Evolutionary conservation across 176 grass and related monocot genomes (phyloP).

Genomic region (Eremochloa ophiuroides): DNA sequence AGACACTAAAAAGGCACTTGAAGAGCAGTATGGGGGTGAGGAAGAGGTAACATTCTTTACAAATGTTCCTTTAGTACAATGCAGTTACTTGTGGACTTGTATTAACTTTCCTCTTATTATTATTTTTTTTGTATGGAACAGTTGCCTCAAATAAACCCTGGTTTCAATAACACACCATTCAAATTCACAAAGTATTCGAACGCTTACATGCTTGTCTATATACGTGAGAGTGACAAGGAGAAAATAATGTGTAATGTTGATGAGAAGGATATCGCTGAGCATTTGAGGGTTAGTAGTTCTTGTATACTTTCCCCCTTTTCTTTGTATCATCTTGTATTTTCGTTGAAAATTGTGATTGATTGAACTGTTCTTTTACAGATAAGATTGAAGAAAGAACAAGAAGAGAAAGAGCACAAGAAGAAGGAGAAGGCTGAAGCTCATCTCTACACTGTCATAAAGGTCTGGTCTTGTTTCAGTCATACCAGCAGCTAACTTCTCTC

Average conservation of each 20-base stretch:
- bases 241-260: constrained; percentile 94
- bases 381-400: constrained; percentile 99
- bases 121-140: constrained; percentile 35
- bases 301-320: not conserved
- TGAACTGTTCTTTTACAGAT: constrained; percentile 56
- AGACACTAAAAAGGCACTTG: constrained; percentile 84
- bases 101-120: constrained; percentile 6
- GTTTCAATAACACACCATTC: constrained; percentile 78
- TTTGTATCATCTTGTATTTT: constrained; percentile 15
- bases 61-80: not conserved
- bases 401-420: constrained; percentile 98
- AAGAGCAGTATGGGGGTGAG: constrained; percentile 98
- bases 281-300: constrained; percentile 47
- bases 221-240: constrained; percentile 79
- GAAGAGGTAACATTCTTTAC: constrained; percentile 62
- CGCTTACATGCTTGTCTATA: constrained; percentile 92
- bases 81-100: constrained; percentile 8
- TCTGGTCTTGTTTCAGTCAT: constrained; percentile 25
- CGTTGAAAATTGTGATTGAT: constrained; percentile 8
- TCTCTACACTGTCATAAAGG: constrained; percentile 98
- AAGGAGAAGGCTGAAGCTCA: constrained; percentile 98
- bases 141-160: constrained; percentile 80
- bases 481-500: not conserved
- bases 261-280: constrained; percentile 91
- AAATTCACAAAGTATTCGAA: constrained; percentile 93